A percentile compares a stretch with the other conserved stretches of the same genome.
Evolutionary conservation across 2,329 filamentous ascomycete genomes (phyloP).

Genomic region (Stachybotrys elegans): DNA sequence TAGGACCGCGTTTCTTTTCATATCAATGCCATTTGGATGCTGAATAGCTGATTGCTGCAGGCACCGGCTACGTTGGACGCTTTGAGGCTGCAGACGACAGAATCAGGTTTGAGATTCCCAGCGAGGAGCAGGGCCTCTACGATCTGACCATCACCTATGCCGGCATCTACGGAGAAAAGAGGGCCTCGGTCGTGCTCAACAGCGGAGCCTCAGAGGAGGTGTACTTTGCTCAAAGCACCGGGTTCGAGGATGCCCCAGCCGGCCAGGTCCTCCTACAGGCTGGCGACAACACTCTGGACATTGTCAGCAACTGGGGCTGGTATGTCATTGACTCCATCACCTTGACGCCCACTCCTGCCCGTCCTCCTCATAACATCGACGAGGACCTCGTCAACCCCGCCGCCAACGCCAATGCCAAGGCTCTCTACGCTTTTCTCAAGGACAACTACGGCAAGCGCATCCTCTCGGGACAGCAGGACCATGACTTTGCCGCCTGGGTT

Average conservation of each 20-base stretch:
- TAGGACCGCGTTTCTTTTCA: conserved; percentile 7
- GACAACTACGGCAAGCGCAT: conserved; percentile 41
- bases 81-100: conserved; percentile 37
- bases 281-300: conserved; percentile 38
- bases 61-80: conserved; percentile 40
- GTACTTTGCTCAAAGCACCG: conserved; percentile 29
- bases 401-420: conserved; percentile 28
- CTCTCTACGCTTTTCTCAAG: conserved; percentile 35
- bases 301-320: conserved; percentile 45
- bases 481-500: conserved; percentile 36
- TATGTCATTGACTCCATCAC: conserved; percentile 36
- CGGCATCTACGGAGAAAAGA: conserved; percentile 40
- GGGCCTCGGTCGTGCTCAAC: conserved; percentile 37
- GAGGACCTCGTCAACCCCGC: conserved; percentile 30
- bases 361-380: conserved; percentile 33
- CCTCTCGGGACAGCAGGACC: conserved; percentile 43
- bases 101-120: conserved; percentile 36
- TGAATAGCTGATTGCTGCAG: conserved; percentile 15
- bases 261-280: conserved; percentile 39
- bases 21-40: background rate
- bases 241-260: conserved; percentile 32
- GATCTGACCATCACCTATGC: conserved; percentile 39
- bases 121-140: conserved; percentile 29
- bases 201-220: conserved; percentile 35
- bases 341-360: conserved; percentile 26